Base-by-base conservation (phyloP, 1,139 yeast species). In the Taphrina deformans region DNA sequence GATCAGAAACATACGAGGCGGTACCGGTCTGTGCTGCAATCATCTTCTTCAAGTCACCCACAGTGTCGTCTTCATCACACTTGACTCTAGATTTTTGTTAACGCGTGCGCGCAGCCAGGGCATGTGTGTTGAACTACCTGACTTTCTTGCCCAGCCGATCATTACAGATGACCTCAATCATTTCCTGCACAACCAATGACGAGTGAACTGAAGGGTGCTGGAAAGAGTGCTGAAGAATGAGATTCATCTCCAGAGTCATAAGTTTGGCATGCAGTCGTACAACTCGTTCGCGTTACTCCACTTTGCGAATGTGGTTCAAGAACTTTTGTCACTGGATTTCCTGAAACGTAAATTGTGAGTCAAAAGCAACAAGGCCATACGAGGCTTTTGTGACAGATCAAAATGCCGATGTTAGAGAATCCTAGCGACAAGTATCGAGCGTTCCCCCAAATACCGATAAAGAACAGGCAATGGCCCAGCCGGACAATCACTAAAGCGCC, bases 31-130 rank as follows among this genome's bases (percentile, higher is more conserved):
- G 98, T 21, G 90, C 79, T 0, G 93, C 87, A 18, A 95, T 77
- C 10, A 93, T 83, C 74, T 87, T 86, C 78, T 95, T 93, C 75
- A 93, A 86, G 72, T 95, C 99, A 3, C 95, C 97, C n/a, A 93
- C 81, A 0, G 93, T 83, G 74, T 93, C 99, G 9, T 86, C 86
- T 2, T 87, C 87, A 21, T 92, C 80, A 73, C 97, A 90, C 76
- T 72, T 66, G 23, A 53, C 67, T 16, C 60, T 35, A 21, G 9
- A n/a, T n/a, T n/a, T n/a, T n/a, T n/a, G n/a, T n/a, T n/a, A n/a
- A n/a, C n/a, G n/a, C n/a, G n/a, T n/a, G n/a, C n/a, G n/a, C n/a
- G n/a, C n/a, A n/a, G n/a, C n/a, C n/a, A n/a, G n/a, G n/a, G n/a
- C n/a, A n/a, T n/a, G n/a, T n/a, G n/a, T 76, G 70, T 90, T 92